Percentiles rank a stretch among this genome's conserved stretches.
Conservation (phyloP, 805 yeast genomes). For the Spathaspora boniae region DNA sequence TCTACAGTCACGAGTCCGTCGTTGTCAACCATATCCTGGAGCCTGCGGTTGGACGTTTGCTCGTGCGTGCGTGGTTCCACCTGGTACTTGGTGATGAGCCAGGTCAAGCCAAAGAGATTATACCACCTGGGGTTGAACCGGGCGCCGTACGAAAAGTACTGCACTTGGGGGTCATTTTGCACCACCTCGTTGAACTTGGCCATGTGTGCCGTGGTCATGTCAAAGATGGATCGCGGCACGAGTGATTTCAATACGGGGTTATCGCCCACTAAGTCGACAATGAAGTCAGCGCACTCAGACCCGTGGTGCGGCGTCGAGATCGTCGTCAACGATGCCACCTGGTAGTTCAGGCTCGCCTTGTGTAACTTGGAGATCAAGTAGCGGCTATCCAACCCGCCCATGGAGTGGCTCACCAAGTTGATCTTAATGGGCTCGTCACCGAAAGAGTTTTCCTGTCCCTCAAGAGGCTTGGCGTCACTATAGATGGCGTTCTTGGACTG, state of each 20-base stretch:
- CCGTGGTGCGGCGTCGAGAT: slow-evolving; percentile 89
- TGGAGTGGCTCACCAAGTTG: slow-evolving; percentile 82
- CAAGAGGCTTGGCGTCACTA: slow-evolving; percentile 3
- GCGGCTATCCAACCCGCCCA: slow-evolving; percentile 91
- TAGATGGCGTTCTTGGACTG: slow-evolving; percentile 3
- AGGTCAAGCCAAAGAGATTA: slow-evolving; percentile 59
- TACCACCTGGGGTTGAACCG: slow-evolving; percentile 58
- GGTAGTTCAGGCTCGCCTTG: slow-evolving; percentile 37
- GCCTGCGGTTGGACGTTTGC: slow-evolving; percentile 4
- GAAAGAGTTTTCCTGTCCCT: too few species aligned
- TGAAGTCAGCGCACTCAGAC: slow-evolving; percentile 74
- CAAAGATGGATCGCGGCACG: slow-evolving; percentile 45
- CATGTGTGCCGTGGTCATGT: slow-evolving; percentile 59
- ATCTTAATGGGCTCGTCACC: slow-evolving; percentile 46
- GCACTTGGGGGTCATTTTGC: slow-evolving; percentile 55
- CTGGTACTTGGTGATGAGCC: slow-evolving; percentile 51
- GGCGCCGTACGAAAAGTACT: slow-evolving; percentile 84
- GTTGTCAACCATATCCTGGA: slow-evolving; percentile 46
- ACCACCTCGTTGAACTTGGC: slow-evolving; percentile 51
- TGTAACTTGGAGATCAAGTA: slow-evolving; percentile 60
- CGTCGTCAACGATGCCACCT: slow-evolving; percentile 76
- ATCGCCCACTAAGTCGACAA: slow-evolving; percentile 34
- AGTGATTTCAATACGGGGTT: slow-evolving; percentile 14
- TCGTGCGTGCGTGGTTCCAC: slow-evolving; percentile 9
- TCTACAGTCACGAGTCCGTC: slow-evolving; percentile 84